These are phyloP conservation scores for Mycena vitilis DNA, from an alignment of 768 basidiomycete species.

Conservation along the genomic window DNA sequence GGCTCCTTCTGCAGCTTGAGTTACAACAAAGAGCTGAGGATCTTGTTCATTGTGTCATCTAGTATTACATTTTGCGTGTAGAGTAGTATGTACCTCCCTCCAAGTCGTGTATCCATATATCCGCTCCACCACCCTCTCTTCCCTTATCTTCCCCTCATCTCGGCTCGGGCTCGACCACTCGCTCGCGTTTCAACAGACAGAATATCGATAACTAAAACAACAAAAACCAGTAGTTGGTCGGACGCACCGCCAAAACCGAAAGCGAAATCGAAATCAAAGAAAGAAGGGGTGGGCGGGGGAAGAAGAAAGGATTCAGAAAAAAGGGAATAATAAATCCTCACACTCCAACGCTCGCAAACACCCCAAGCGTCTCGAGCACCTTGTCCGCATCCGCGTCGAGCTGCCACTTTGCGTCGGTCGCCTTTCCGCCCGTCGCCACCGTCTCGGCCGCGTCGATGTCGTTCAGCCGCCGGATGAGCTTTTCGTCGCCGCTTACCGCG, in stretches of 20 bases:
- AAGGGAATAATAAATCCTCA: conserved; percentile 10
- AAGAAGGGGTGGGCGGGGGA: background rate
- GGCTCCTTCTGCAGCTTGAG: no score
- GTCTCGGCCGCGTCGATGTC: conserved; percentile 81
- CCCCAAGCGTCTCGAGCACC: conserved; percentile 39
- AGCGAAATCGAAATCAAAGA: background rate
- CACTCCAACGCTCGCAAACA: conserved; percentile 38
- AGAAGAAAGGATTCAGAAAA: background rate
- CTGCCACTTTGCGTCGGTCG: conserved; percentile 85
- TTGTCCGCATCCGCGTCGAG: conserved; percentile 51
- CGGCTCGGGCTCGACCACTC: background rate
- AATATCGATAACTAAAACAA: conserved; percentile 36
- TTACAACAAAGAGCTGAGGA: background rate
- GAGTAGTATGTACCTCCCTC: background rate
- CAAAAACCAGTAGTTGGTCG: background rate
- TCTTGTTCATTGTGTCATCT: conserved; percentile 14
- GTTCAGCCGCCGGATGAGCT: conserved; percentile 78
- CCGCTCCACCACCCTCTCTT: background rate
- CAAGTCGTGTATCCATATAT: conserved; percentile 8
- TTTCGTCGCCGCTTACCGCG: conserved; percentile 76
- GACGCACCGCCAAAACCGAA: background rate
- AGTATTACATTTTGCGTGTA: conserved; percentile 27
- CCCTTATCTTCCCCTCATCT: background rate
- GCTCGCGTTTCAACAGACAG: conserved; percentile 23
- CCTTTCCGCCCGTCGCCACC: conserved; percentile 74